A percentile compares a stretch with the other conserved stretches of the same genome.
These are phyloP conservation scores for Plasmodium inui DNA, from an alignment of 169 alveolate species.

Conservation along the genomic window DNA sequence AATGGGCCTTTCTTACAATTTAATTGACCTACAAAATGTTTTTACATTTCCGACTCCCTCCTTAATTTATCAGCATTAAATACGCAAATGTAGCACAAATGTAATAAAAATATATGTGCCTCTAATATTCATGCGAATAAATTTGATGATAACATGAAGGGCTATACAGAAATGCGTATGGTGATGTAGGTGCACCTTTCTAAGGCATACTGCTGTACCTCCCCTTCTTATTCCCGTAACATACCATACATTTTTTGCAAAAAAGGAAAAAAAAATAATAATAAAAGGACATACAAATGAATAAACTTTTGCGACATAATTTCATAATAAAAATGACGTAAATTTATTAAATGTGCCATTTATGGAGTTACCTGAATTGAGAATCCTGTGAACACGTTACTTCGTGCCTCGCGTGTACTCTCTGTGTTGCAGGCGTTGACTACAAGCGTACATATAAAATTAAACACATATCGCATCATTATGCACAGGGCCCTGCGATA, in stretches of 20 bases:
- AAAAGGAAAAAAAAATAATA: background rate
- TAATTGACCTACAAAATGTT: background rate
- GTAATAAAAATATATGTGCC: background rate
- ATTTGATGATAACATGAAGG: background rate
- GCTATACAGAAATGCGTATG: background rate
- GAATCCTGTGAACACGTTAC: background rate
- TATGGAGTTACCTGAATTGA: background rate
- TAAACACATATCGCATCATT: background rate
- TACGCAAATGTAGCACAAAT: background rate
- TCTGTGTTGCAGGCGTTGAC: background rate
- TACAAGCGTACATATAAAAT: background rate
- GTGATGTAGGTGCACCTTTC: conserved; percentile 77
- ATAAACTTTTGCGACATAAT: background rate
- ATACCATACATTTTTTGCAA: background rate
- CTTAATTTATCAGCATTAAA: background rate
- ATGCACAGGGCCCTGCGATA: background rate
- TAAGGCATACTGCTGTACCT: background rate
- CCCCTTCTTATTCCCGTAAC: background rate
- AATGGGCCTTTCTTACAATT: background rate
- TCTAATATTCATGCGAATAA: background rate
- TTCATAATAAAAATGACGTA: background rate
- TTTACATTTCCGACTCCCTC: background rate
- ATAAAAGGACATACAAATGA: background rate
- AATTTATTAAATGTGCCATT: background rate
- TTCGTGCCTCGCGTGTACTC: background rate